Conservation (phyloP, 2,329 filamentous ascomycete species). For the Atkinsonella hypoxylon region DNA sequence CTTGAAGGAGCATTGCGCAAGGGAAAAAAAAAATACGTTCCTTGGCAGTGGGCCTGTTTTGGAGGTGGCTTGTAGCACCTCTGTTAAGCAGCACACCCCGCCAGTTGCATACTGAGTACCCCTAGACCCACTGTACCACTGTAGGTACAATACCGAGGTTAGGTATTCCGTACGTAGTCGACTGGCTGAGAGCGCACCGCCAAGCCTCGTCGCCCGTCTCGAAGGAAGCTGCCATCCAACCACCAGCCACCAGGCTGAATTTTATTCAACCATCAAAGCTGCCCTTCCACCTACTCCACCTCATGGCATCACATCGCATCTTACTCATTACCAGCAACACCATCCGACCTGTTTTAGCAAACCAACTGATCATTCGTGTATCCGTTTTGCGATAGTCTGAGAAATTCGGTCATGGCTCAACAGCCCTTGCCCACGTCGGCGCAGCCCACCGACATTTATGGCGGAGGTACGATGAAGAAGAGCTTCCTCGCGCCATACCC, state of each 20-base stretch:
- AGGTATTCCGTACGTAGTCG: too few species aligned
- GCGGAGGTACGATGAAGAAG: slow-evolving; percentile 37
- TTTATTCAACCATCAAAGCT: slow-evolving; percentile 19
- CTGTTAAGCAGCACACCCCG: slow-evolving; percentile 9
- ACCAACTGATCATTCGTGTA: not conserved
- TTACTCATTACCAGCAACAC: slow-evolving; percentile 6
- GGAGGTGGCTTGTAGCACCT: not conserved
- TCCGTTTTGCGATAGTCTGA: slow-evolving; percentile 1
- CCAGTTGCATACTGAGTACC: slow-evolving; percentile 6
- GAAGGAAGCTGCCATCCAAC: slow-evolving; percentile 11
- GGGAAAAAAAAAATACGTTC: not conserved
- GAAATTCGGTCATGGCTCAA: slow-evolving; percentile 34
- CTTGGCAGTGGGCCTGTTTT: not conserved
- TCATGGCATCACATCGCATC: not conserved
- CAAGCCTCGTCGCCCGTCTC: not conserved
- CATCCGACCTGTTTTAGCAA: not conserved
- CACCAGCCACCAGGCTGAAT: slow-evolving; percentile 15
- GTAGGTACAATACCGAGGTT: too few species aligned
- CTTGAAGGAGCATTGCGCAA: not conserved
- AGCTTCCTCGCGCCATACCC: not conserved
- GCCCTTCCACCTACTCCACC: not conserved
- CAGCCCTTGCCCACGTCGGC: slow-evolving; percentile 43
- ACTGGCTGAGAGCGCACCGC: not conserved
- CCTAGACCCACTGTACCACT: too few species aligned
- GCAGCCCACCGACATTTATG: slow-evolving; percentile 51